A percentile compares a stretch with the other conserved stretches of the same genome.
Evolutionary conservation across 371 early-diverging fungal genomes (phyloP).

Genomic region (Rhizopus microsporus): DNA sequence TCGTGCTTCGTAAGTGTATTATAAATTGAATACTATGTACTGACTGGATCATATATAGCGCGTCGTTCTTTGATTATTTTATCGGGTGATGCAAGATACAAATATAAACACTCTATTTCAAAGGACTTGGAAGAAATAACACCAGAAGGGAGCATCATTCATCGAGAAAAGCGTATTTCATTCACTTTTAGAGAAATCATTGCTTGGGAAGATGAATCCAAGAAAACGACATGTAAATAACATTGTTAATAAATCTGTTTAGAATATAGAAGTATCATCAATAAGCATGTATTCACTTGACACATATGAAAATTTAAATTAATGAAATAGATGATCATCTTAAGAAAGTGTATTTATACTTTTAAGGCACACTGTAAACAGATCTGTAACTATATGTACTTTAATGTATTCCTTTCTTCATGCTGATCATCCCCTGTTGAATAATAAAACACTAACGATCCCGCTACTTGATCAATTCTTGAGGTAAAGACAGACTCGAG

Average conservation of each 20-base stretch:
- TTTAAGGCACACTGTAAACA: too few relatives aligned
- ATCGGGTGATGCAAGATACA: slow-evolving; percentile 61
- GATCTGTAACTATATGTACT: too few relatives aligned
- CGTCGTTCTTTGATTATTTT: slow-evolving; percentile 69
- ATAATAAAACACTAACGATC: too few relatives aligned
- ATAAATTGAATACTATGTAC: background rate
- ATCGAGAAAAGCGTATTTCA: slow-evolving; percentile 44
- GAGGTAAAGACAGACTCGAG: too few relatives aligned
- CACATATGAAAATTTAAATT: too few relatives aligned
- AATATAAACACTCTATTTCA: slow-evolving; percentile 68
- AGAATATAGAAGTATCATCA: background rate
- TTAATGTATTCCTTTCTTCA: too few relatives aligned
- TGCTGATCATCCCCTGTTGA: too few relatives aligned
- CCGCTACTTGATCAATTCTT: too few relatives aligned
- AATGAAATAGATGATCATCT: too few relatives aligned
- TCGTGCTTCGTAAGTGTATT: slow-evolving; percentile 49
- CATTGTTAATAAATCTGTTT: background rate
- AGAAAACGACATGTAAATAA: background rate
- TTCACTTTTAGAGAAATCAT: slow-evolving; percentile 48
- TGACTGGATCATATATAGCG: slow-evolving; percentile 25
- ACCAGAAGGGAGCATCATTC: slow-evolving; percentile 24
- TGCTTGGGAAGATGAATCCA: slow-evolving; percentile 24
- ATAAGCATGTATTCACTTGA: background rate
- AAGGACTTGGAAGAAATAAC: slow-evolving; percentile 59
- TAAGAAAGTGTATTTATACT: too few relatives aligned